Evolutionary conservation across 306 rosid species (phyloP), one percentile per base, ranked within the genome.

Genomic region (Dalbergia oliveri): DNA sequence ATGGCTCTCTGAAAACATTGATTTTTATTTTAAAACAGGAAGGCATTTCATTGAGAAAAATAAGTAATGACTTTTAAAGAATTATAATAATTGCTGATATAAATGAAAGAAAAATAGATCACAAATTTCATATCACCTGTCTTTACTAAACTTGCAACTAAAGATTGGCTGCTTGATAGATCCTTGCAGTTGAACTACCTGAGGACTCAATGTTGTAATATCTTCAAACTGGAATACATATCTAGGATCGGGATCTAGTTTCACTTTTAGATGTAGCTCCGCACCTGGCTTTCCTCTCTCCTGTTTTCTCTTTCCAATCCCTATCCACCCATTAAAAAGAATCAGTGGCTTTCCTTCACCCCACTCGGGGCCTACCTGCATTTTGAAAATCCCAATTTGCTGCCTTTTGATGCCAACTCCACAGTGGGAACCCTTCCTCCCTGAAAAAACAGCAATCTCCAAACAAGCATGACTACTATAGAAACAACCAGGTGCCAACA

Each of bases 181-280:
- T 73, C 98, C 97, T 87, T 77, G 98, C 76, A 89, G 94, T 87
- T 89, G 98, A 77, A 90, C 88, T 72, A 94, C 84, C 82, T 94
- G 98, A 57, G 98, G 98, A 79, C 97, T 92, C 82, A 88, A 79
- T 80, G 78, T 86, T 6, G 94, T 89, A 8, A 81, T 66, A 73
- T 94, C 98, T 72, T 92, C 97, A 82, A 92, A 94, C 88, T 87
- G 91, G 81, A 94, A 94, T 9, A 94, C 89, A 66, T 92, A 94
- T 92, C 98, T 85, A 13, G 97, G 98, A 84, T 94, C 98, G 62
- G 98, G 97, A 83, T 94, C 97, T 23, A 92, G 78, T 82, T 91
- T 92, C 45, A 94, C 90, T 85, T 88, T 94, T 83, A 92, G 80
- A 83, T 94, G 98, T 80, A 94, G 90, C 89, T 94, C 97, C 0